phyloP scores from a whole-genome alignment of 495 filamentous ascomycete genomes.

The Wilcoxina mikolae region DNA sequence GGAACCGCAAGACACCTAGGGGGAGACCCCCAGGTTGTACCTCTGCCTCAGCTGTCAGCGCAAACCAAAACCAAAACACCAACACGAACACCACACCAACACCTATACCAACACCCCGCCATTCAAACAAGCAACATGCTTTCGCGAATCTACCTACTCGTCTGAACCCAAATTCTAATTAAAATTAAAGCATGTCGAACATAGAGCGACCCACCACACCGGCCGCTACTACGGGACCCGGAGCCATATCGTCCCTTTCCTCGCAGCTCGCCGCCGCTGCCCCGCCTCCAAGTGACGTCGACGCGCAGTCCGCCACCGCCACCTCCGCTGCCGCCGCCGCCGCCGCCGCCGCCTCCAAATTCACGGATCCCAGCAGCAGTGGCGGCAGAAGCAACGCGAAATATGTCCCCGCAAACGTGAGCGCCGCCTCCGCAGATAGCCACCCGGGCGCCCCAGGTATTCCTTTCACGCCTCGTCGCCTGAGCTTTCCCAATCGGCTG shows the following conservation, averaged over 20 bases:
- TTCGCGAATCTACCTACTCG: too few relatives aligned
- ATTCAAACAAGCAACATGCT: background rate
- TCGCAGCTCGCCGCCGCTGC: constrained; percentile 20
- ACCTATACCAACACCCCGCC: background rate
- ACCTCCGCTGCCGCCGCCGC: constrained; percentile 8
- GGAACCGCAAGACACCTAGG: too few relatives aligned
- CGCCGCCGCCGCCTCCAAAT: constrained; percentile 2
- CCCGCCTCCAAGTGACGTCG: too few relatives aligned
- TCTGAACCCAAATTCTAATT: too few relatives aligned
- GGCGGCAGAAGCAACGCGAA: background rate
- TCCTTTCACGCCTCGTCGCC: constrained; percentile 27
- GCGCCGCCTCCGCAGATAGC: background rate
- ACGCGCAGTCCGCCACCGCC: background rate
- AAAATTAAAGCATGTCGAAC: too few relatives aligned
- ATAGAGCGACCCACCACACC: too few relatives aligned
- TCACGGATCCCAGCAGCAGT: background rate
- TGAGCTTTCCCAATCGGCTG: constrained; percentile 23
- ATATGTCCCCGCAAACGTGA: background rate
- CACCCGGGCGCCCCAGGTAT: background rate
- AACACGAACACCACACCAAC: background rate
- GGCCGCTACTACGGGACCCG: too few relatives aligned
- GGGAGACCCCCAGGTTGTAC: too few relatives aligned
- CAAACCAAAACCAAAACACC: background rate
- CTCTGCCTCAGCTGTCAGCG: too few relatives aligned
- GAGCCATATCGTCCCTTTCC: constrained; percentile 16